These are phyloP conservation scores for Cystofilobasidium bisporidii DNA, from an alignment of 768 basidiomycete genomes.

Conservation along the genomic window DNA sequence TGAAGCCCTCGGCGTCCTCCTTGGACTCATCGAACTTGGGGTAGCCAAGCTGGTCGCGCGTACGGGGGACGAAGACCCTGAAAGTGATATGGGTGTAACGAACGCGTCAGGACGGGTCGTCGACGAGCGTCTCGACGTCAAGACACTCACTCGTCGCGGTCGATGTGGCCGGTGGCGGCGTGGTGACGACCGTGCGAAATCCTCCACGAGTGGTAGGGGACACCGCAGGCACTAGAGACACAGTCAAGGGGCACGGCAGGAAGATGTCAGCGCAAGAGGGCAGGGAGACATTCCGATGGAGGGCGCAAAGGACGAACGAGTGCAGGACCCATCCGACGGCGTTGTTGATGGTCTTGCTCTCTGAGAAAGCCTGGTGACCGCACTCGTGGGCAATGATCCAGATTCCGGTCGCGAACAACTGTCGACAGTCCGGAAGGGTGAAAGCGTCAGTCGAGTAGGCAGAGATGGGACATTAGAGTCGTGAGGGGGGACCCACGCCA, in stretches of 20 bases:
- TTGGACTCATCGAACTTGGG: constrained; percentile 54
- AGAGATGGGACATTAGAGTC: too few relatives aligned
- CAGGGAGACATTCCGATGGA: too few relatives aligned
- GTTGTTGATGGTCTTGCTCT: constrained; percentile 85
- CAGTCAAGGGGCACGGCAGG: too few relatives aligned
- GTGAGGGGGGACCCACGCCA: constrained; percentile 41
- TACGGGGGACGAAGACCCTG: constrained; percentile 75
- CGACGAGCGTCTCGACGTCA: too few relatives aligned
- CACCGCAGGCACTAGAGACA: constrained; percentile 64
- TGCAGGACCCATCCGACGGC: constrained; percentile 84
- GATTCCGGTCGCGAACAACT: constrained; percentile 74
- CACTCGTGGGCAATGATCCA: constrained; percentile 95
- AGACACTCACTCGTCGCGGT: constrained; percentile 58
- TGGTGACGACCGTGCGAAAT: constrained; percentile 93
- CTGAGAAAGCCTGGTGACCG: constrained; percentile 84
- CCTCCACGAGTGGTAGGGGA: constrained; percentile 95
- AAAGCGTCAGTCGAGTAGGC: too few relatives aligned
- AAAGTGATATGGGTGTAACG: too few relatives aligned
- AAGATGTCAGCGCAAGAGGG: too few relatives aligned
- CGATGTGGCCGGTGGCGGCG: constrained; percentile 85
- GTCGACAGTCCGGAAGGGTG: too few relatives aligned
- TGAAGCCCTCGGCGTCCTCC: constrained; percentile 48
- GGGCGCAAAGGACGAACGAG: too few relatives aligned
- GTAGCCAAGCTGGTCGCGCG: constrained; percentile 60
- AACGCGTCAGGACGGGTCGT: too few relatives aligned